A percentile compares a stretch with the other conserved stretches of the same genome.
These are phyloP conservation scores for Serendipita indica DNA, from an alignment of 768 basidiomycete genomes.

Conservation along the genomic window DNA sequence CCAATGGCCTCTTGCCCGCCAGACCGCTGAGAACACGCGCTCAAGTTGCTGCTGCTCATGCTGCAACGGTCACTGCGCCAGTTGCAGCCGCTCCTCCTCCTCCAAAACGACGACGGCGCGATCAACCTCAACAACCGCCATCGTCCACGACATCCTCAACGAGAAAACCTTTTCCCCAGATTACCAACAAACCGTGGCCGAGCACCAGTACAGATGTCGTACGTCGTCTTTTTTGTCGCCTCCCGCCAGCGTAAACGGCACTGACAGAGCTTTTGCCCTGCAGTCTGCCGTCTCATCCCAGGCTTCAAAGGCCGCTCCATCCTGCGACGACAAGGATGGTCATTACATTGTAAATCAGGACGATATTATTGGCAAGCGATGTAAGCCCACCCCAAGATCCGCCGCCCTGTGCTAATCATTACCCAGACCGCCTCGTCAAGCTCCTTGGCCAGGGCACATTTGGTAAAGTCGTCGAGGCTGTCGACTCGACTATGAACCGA, in stretches of 20 bases:
- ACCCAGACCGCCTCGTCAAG: constrained; percentile 74
- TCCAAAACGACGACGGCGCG: constrained; percentile 72
- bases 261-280: constrained; percentile 17
- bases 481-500: constrained; percentile 58
- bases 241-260: constrained; percentile 19
- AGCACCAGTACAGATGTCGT: constrained; percentile 59
- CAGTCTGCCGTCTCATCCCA: constrained; percentile 23
- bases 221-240: constrained; percentile 22
- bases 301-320: constrained; percentile 49
- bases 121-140: constrained; percentile 49
- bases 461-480: constrained; percentile 93
- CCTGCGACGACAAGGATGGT: constrained; percentile 96
- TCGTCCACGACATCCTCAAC: constrained; percentile 35
- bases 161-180: constrained; percentile 25
- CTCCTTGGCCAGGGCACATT: constrained; percentile 95
- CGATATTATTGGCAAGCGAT: constrained; percentile 75
- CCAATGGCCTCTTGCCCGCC: constrained; percentile 57
- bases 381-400: constrained; percentile 31
- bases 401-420: constrained; percentile 10
- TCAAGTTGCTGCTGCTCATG: constrained; percentile 73
- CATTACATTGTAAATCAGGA: constrained; percentile 93
- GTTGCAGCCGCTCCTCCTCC: constrained; percentile 51
- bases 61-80: constrained; percentile 42
- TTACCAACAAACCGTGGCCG: constrained; percentile 50
- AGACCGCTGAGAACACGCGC: constrained; percentile 65